Base-by-base conservation (phyloP, 179 eudicot genomes). In the Sideroxylon spinosum region DNA sequence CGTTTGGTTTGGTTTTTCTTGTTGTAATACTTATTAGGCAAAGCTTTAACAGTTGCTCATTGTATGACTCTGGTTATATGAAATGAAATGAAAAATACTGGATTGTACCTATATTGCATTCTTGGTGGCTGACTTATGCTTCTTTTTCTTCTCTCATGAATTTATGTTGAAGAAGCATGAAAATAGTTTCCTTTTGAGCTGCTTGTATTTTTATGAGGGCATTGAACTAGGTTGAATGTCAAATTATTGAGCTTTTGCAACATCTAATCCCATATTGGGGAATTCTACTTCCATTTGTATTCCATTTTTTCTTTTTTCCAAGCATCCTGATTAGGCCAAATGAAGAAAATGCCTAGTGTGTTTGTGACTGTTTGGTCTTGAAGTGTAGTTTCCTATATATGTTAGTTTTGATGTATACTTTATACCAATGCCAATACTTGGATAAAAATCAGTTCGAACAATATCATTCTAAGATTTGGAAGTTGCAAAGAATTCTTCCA, bases 21-120 rank as follows among this genome's bases (percentile, higher is more conserved):
- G 62, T 53, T 64, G 61, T 64, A 26, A 17, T 67, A 1, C 55
- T 22, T 19, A 22, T 22, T 19, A 22, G 55, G 63, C 22, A 11
- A 53, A 77, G 67, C 37, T 55, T 55, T 68, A 68, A 44, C 22
- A 10, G 29, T 59, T 52, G 74, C 56, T 68, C 14, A 23, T 46
- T 44, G 50, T 10, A 10, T 3, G 3, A 52, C 57, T 66, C 11
- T 52, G 71, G 25, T 17, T 65, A 66, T 65, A 49, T 52, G 46
- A 52, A 76, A 49, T 52, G 46, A 52, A 76, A 49, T 76, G 70
- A 48, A 46, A 75, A 12, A 76, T 50, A 66, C 29, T 10, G 1
- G 4, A 64, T 26, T 17, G 16, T 52, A 57, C 4, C 29, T 53
- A 62, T 44, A 32, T 62, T 23, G 57, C 55, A 9, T 26, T 25